Base-by-base conservation (phyloP, 2,329 filamentous ascomycete genomes). In the Zelopaecilomyces penicillatus region DNA sequence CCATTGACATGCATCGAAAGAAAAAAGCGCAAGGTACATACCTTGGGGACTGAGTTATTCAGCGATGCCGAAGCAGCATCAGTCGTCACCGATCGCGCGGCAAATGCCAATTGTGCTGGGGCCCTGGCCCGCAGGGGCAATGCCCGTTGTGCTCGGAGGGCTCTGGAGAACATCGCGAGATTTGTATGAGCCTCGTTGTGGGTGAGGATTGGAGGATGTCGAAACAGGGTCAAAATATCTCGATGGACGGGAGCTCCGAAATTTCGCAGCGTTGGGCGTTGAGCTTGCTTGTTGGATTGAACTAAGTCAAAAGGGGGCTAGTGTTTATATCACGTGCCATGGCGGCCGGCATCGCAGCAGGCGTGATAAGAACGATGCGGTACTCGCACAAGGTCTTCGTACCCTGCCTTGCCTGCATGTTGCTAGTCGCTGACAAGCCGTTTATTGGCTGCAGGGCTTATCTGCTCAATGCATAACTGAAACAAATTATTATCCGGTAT, bases 21-120 rank as follows among this genome's bases (percentile, higher is more conserved):
- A 19, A 41, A 41, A 44, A 43, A 32, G 30, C 39, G 43, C 31
- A 42, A 40, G 30, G 30, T 10, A 30, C 27, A 29, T 59, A 71
- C 69, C 66, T 72, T 54, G 47, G 75, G 73, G 54, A 77, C 71
- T 52, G 80, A 75, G 75, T 86, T 87, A 67, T 91, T 87, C 60
- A 89, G 83, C 67, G 94, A 87, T 60, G 89, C 83, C 60, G 86
- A 91, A 56, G 93, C 93, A 54, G 93, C 93, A 71, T 97, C 85
- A 56, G 93, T 97, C 57, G 93, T 98, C 62, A 98, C 93, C 57
- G 80, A 80, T 65, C 91, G 81, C 65, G 80, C 73, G 56, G 75
- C 71, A 52, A 67, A 64, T 52, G 68, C 67, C 46, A 67, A 59
- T 49, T 73, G 62, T 46, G 65, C 61, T 43, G 68, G 64, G 52